Conservation (phyloP, 2,329 filamentous ascomycete genomes). For the Dryadomyces quercivorus region DNA sequence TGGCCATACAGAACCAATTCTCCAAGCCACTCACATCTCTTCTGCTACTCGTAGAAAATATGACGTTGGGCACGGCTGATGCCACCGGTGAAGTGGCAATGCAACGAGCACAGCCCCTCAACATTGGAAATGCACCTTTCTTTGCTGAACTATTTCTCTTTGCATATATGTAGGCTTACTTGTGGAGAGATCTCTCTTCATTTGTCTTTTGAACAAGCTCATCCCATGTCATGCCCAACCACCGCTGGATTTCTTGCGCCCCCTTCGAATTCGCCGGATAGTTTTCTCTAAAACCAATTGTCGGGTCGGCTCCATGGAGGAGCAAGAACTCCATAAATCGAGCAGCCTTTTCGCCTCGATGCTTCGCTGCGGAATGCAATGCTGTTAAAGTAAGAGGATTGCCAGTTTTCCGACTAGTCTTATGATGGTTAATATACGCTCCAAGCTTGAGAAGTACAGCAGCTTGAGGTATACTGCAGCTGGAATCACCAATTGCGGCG, state of each 20-base stretch:
- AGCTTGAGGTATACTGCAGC: not conserved
- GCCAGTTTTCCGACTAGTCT: not conserved
- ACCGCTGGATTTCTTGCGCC: not conserved
- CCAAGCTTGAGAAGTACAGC: not conserved
- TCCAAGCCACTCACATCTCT: no score
- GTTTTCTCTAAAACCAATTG: no score
- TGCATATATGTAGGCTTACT: no score
- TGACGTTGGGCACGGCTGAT: no score
- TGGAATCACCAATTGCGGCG: not conserved
- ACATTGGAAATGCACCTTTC: no score
- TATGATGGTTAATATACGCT: not conserved
- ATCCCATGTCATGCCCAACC: not conserved
- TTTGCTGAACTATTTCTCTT: no score
- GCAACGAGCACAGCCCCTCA: no score
- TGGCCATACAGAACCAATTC: no score
- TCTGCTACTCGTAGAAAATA: no score
- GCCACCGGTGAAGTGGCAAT: no score
- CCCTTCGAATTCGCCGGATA: not conserved
- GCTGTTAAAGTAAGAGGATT: not conserved
- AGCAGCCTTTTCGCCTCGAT: not conserved
- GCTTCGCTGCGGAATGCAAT: not conserved
- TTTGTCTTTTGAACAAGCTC: not conserved
- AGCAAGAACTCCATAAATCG: not conserved
- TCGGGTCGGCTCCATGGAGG: not conserved
- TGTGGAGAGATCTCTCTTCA: not conserved